Percentiles rank a stretch among this genome's conserved stretches.
Evolutionary conservation across 495 filamentous ascomycete genomes (phyloP).

Genomic region (Penicillium argentinense): DNA sequence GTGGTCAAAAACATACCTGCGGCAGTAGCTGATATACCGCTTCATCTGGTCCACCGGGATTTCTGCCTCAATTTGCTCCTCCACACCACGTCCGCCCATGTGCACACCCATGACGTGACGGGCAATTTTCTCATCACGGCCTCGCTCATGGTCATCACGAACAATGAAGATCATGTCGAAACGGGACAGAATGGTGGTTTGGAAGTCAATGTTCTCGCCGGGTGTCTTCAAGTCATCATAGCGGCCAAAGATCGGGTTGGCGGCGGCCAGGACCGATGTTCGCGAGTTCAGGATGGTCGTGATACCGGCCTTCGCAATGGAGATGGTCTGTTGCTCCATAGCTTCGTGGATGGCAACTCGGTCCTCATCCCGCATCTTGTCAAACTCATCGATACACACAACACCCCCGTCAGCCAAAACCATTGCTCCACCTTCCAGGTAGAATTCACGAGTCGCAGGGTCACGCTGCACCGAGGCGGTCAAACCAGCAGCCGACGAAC

Average conservation of each 20-base stretch:
- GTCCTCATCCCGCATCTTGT: slow-evolving; percentile 99
- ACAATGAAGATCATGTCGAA: slow-evolving; percentile 99
- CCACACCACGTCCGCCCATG: slow-evolving; percentile 84
- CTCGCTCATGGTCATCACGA: slow-evolving; percentile 88
- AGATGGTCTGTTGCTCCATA: slow-evolving; percentile 99
- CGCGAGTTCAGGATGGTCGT: slow-evolving; percentile 97
- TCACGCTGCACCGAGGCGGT: slow-evolving; percentile 98
- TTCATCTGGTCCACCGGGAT: slow-evolving; percentile 96
- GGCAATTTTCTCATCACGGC: slow-evolving; percentile 88
- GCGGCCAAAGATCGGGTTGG: slow-evolving; percentile 95
- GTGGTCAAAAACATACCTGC: slow-evolving; percentile 61
- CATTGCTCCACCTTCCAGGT: slow-evolving; percentile 98
- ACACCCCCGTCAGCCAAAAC: slow-evolving; percentile 97
- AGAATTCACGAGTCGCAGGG: slow-evolving; percentile 89
- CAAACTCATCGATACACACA: slow-evolving; percentile 99
- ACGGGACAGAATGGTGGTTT: slow-evolving; percentile 96
- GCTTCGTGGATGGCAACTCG: slow-evolving; percentile 99
- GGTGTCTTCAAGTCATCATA: slow-evolving; percentile 98
- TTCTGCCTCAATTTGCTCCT: slow-evolving; percentile 81
- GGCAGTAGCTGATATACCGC: slow-evolving; percentile 97
- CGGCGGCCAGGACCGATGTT: slow-evolving; percentile 92
- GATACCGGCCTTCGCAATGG: slow-evolving; percentile 98
- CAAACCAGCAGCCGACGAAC: slow-evolving; percentile 96
- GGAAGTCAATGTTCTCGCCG: slow-evolving; percentile 99
- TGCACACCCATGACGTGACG: slow-evolving; percentile 97